Evolutionary conservation across 1,139 yeast genomes (phyloP), one percentile per base, ranked within the genome.

Genomic region (Cylindricascospora bacillispora): DNA sequence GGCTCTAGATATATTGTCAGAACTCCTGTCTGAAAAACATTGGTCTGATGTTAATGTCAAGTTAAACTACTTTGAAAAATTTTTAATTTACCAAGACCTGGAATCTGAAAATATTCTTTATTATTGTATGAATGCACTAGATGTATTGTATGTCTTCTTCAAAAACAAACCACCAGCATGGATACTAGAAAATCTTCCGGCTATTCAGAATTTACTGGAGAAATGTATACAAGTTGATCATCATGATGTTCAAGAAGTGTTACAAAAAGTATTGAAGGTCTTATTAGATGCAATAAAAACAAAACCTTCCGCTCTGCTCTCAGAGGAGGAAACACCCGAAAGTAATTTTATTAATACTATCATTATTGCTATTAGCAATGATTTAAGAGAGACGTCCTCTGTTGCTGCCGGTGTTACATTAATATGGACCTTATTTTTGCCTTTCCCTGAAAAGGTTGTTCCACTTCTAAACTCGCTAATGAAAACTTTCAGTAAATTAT

Each of bases 1-100:
- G 32, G 89, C 94, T 1, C 57, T 92, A 33, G 76, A 74, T 9
- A 74, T 85, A 7, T 60, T 92, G 31, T 73, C 79, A 35, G 78
- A 74, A 32, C 62, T 89, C 16, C 60, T 86, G 36, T 73, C 85
- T 16, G 75, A 79, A 3, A 66, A 67, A 0, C 70, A 70, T 38
- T 86, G 97, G 97, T 68, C 83, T 0, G 95, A 83, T 43, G 93
- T 83, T 7, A 69, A 76, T 7, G 85, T 89, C 6, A 82, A 83
- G 44, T 62, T 89, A 27, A 69, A 77, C 1, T 83, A 82, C 52
- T 89, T 89, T 48, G 98, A 89, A 41, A 73, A 89, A 41, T 79
- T 85, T 44, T 60, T 89, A 35, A 73, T 80, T 17, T 75, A 82
- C 13, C 75, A 81, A 35, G 95, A 86, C 41, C 62, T 83, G 35